These are phyloP conservation scores for Pythium pectinolyticum DNA, from an alignment of 352 stramenopile species.

Conservation along the genomic window DNA sequence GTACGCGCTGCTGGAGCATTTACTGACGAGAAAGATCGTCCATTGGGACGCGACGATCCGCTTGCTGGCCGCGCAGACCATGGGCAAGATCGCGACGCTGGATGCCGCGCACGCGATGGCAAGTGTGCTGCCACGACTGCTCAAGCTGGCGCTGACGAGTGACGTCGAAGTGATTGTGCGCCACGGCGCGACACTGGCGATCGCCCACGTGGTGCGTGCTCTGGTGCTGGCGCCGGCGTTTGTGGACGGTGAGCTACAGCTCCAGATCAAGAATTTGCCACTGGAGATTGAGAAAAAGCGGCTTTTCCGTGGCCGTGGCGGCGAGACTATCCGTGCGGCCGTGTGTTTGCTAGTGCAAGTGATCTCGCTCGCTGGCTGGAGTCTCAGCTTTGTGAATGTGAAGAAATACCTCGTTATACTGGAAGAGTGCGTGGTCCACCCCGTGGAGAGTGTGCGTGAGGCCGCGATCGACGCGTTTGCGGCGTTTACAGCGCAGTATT, in stretches of 20 bases:
- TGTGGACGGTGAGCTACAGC: conserved; percentile 72
- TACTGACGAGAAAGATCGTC: conserved; percentile 85
- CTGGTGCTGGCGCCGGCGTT: conserved; percentile 53
- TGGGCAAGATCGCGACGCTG: conserved; percentile 85
- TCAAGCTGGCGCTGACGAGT: conserved; percentile 70
- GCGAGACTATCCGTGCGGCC: conserved; percentile 94
- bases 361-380: conserved; percentile 57
- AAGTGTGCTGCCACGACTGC: conserved; percentile 81
- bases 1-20: conserved; percentile 80
- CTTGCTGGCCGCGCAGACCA: conserved; percentile 76
- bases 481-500: conserved; percentile 88
- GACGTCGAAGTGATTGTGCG: conserved; percentile 91
- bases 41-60: conserved; percentile 97
- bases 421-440: conserved; percentile 94
- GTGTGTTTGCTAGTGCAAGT: conserved; percentile 95
- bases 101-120: conserved; percentile 75
- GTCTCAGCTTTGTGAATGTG: conserved; percentile 55
- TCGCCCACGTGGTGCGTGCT: conserved; percentile 80
- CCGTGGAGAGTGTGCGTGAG: conserved; percentile 90
- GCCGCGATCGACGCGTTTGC: conserved; percentile 86
- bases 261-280: conserved; percentile 65
- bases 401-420: conserved; percentile 80
- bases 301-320: conserved; percentile 95
- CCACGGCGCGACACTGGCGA: conserved; percentile 92
- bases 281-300: conserved; percentile 93